Base-by-base conservation (phyloP, 345 rosid species). In the Clarkia xantiana region DNA sequence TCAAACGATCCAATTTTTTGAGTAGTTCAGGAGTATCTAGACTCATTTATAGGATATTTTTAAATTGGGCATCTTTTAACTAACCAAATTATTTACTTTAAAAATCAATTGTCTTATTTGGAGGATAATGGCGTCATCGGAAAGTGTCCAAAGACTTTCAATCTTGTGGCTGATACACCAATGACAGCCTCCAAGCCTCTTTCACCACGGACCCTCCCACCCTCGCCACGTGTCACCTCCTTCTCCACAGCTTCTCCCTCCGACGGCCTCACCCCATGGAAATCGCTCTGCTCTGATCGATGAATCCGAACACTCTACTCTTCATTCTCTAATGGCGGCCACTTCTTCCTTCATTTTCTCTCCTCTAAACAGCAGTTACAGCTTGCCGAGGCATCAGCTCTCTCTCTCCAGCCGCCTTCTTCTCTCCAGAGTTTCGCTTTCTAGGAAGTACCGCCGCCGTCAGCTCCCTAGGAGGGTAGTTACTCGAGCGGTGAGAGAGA, bases 191-290 rank as follows among this genome's bases (percentile, higher is more conserved):
- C 18, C 39, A 49, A 45, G 11, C 54, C 38, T 52, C 52, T 36
- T 10, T 11, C 16, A 17, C 15, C 39, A 12, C 36, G 51, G 5
- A 22, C 51, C 14, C 36, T 14, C 29, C 20, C 18, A 10, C 11
- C 29, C 4, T 1, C 13, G 76, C 78, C 86, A 86, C 84, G 93
- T 77, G 89, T 83, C 75, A 4, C 51, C 49, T 49, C 52, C 58
- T 29, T 46, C 50, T 70, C 94, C 96, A 86, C 78, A 65, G 71
- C 62, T 63, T 56, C 19, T 14, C 11, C 11, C 59, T 56, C 38
- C 18, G 56, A 46, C 62, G 54, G n/a, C n/a, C 59, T 19, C 29
- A 29, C 29, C 58, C 7, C 42, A 46, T 62, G 51, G 71, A 74
- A 61, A 51, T 67, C 59, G 45, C 36, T 5, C 9, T 29, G 36